Percentiles rank a stretch among this genome's conserved stretches.
Evolutionary conservation across 495 filamentous ascomycete genomes (phyloP).

Genomic region (Penicillium fimorum): DNA sequence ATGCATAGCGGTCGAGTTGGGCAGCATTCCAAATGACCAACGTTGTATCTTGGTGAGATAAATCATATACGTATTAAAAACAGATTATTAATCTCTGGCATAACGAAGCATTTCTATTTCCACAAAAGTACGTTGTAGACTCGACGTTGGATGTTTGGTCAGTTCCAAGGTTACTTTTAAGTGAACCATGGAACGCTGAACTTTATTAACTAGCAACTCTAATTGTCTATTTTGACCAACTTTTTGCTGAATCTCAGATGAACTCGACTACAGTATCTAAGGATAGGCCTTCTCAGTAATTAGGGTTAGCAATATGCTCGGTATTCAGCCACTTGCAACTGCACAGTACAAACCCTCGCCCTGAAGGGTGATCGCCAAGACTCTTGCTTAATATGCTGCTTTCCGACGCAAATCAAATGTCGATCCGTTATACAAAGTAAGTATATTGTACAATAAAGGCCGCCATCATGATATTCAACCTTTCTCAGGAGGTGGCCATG

Average conservation of each 20-base stretch:
- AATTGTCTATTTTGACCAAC: slow-evolving; percentile 7
- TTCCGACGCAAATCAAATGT: background rate
- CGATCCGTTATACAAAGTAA: background rate
- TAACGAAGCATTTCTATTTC: background rate
- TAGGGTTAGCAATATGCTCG: background rate
- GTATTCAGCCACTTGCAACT: too few relatives aligned
- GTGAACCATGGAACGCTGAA: slow-evolving; percentile 14
- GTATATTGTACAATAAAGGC: background rate
- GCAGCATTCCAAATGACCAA: slow-evolving; percentile 4
- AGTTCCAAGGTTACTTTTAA: background rate
- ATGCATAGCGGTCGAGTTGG: slow-evolving; percentile 4
- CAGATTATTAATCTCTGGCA: background rate
- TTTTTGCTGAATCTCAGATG: background rate
- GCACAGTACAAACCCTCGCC: background rate
- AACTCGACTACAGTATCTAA: too few relatives aligned
- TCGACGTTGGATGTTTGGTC: slow-evolving; percentile 7
- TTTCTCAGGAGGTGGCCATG: slow-evolving; percentile 6
- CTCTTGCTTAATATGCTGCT: background rate
- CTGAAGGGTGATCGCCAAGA: slow-evolving; percentile 2
- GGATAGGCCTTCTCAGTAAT: background rate
- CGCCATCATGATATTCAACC: background rate
- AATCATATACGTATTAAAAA: background rate
- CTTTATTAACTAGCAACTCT: slow-evolving; percentile 8
- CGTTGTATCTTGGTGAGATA: background rate
- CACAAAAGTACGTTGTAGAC: background rate